Conservation (phyloP, 2,329 filamentous ascomycete genomes). For the Cordyceps militaris region DNA sequence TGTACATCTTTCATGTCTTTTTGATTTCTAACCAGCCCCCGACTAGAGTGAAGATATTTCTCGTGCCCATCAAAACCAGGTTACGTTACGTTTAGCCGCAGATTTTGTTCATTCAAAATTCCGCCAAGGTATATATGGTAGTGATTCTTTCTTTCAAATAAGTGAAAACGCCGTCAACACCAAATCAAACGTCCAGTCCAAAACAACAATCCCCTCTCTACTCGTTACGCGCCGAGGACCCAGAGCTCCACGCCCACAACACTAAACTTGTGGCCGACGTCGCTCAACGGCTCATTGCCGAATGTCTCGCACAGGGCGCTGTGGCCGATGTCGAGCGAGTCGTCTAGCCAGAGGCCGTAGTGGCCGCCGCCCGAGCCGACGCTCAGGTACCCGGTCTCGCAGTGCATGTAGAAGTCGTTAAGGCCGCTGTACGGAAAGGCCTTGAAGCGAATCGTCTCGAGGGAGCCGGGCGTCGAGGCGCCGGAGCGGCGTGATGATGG, state of each 20-base stretch:
- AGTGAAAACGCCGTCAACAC: not conserved
- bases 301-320: constrained; percentile 84
- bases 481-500: constrained; percentile 15
- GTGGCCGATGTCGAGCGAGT: constrained; percentile 74
- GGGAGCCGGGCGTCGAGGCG: constrained; percentile 22
- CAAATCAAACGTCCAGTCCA: not conserved
- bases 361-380: constrained; percentile 83
- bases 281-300: constrained; percentile 87
- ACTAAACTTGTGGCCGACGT: constrained; percentile 87
- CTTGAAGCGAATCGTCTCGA: constrained; percentile 82
- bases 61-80: not conserved
- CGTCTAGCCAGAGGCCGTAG: constrained; percentile 91
- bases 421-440: constrained; percentile 93
- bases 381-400: constrained; percentile 76
- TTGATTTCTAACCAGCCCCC: not conserved
- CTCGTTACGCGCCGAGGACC: constrained; percentile 66
- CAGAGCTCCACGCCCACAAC: constrained; percentile 88
- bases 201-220: not conserved
- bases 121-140: not conserved
- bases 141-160: not conserved
- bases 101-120: not conserved
- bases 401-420: constrained; percentile 96
- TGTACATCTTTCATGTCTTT: not conserved
- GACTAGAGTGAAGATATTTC: not conserved
- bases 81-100: not conserved